Base-by-base conservation (phyloP, 2,329 filamentous ascomycete species). In the Xylaria hypoxylon region DNA sequence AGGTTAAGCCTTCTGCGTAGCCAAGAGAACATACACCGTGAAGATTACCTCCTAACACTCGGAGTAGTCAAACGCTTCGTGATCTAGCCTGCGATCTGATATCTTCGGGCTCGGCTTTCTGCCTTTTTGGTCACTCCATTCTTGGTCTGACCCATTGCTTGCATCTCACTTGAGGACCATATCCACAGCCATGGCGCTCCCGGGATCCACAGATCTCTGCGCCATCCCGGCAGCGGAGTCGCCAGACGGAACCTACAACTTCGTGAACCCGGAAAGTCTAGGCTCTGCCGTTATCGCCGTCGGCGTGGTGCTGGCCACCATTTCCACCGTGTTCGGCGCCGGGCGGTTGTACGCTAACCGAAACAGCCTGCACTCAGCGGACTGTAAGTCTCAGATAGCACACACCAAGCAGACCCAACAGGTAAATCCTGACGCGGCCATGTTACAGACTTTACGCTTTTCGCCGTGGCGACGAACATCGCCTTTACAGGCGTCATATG, bases 311-410 rank as follows among this genome's bases (percentile, higher is more conserved):
- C n/a, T 62, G 26, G 26, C 4, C 42, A 28, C 26, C 5, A 22
- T 56, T 8, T 56, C 60, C 10, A 48, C 44, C 22, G 31, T 51
- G 13, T 48, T 66, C 19, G 40, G 38, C 28, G 40, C 40, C 15
- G 59, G 59, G n/a, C 31, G 59, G 19, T 38, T 66, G 5, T 63
- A 66, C 24, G 31, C 33, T 3, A 62, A 66, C 19, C 44, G 50
- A n/a, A 44, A 53, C 17, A 50, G 35, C 15, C 13, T 57, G 8
- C 44, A 53, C 10, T 48, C 35, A 2, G 50, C 64, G 11, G 64
- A 62, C 45, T 66, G 62, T 64, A 26, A 64, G 62, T 47, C 26
- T 31, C 28, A 3, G 28, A 31, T 31, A 31, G 28, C 28, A 31
- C 28, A 31, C 28, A 31, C 28, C 28, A 31, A 31, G 28, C 28